These are phyloP conservation scores for Arthrinium phaeospermum DNA, from an alignment of 2,329 filamentous ascomycete genomes.

Conservation along the genomic window DNA sequence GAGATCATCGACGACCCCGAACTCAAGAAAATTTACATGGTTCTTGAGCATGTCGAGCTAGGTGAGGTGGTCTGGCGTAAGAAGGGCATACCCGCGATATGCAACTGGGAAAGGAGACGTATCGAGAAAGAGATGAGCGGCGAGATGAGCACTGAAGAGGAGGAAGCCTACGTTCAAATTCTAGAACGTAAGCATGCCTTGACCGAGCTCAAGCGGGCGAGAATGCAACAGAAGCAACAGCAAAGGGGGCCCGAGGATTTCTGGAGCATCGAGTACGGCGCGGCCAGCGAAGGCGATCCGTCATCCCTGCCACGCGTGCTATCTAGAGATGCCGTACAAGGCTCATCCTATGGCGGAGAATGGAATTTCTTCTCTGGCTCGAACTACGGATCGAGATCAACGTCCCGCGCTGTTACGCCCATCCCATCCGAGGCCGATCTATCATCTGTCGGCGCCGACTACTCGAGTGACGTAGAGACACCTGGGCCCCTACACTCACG, in stretches of 20 bases:
- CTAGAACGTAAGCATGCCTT: slow-evolving; percentile 63
- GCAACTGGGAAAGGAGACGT: slow-evolving; percentile 79
- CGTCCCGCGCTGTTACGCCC: slow-evolving; percentile 40
- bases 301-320: slow-evolving; percentile 40
- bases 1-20: slow-evolving; percentile 98
- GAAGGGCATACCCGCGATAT: slow-evolving; percentile 83
- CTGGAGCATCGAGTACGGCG: slow-evolving; percentile 87
- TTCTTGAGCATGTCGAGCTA: slow-evolving; percentile 91
- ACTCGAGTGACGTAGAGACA: slow-evolving; percentile 59
- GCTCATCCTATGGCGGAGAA: slow-evolving; percentile 18
- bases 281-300: slow-evolving; percentile 57
- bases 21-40: slow-evolving; percentile 97
- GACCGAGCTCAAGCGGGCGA: slow-evolving; percentile 63
- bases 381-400: slow-evolving; percentile 54
- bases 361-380: slow-evolving; percentile 40
- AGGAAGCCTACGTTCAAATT: slow-evolving; percentile 65
- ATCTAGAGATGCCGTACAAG: slow-evolving; percentile 27
- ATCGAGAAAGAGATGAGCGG: slow-evolving; percentile 74
- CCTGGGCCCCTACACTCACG: slow-evolving; percentile 59
- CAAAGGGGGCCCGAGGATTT: slow-evolving; percentile 59
- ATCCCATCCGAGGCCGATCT: slow-evolving; percentile 42
- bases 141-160: slow-evolving; percentile 62
- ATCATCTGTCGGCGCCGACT: slow-evolving; percentile 41
- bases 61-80: slow-evolving; percentile 95
- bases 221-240: slow-evolving; percentile 54